Evolutionary conservation across 73 alveolate genomes (phyloP), one percentile per base, ranked within the genome.

Genomic region (Blepharisma japonicum): DNA sequence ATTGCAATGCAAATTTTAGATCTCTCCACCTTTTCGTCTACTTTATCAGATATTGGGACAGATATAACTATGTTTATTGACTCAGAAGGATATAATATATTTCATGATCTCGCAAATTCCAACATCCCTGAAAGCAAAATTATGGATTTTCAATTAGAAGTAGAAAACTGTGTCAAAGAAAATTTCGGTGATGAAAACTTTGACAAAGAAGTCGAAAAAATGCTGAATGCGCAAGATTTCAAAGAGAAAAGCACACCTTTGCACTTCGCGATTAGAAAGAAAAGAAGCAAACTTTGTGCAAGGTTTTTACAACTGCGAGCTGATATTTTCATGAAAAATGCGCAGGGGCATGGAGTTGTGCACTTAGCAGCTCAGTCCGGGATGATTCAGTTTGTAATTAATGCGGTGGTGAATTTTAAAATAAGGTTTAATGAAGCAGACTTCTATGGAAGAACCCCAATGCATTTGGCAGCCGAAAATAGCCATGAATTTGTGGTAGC

Each of bases 281-380:
- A 32, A 32, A 32, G 42, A 32, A 32, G 42, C 42, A 32, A 32
- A 3, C 42, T 32, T 3, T 32, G 42, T 32, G 23, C 11, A 0
- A 25, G 23, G 74, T 61, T 18, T 25, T 20, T 61, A 25, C 18
- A 61, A 5, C 5, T 61, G 2, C 47, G 74, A 8, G 74, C 74
- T 61, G 74, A 61, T 39, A n/a, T 39, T 18, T 18, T 14, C 14
- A 25, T 8, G 11, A 61, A 61, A 25, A 25, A 14, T 61, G 74
- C 38, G 18, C 23, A 18, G 18, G 74, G 74, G 23, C 39, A 61
- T 8, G 23, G 23, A 8, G 46, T 11, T 61, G 18, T 61, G 38
- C 74, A 61, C 46, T 61, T 61, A 4, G 74, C 74, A 25, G 74
- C 74, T 8, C 14, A 25, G 4, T 61, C 47, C 47, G 46, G 74